Conservation (phyloP, 768 basidiomycete species). For the Postia placenta region DNA sequence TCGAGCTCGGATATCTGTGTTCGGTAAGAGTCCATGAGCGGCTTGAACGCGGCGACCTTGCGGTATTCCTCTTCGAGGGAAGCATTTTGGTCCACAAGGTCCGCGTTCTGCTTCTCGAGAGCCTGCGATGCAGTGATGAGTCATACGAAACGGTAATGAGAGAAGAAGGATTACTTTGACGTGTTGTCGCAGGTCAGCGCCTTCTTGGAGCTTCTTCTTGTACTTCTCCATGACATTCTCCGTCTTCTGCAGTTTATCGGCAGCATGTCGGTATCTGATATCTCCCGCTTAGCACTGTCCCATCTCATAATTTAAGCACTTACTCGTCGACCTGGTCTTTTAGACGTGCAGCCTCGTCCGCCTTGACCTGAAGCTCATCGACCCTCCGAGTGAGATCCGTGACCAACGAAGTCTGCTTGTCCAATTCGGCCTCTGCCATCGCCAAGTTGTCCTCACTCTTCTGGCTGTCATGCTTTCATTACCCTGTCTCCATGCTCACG, state of each 20-base stretch:
- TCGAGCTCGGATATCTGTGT: slow-evolving; percentile 80
- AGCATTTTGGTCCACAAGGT: slow-evolving; percentile 86
- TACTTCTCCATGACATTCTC: slow-evolving; percentile 99
- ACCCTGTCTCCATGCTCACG: slow-evolving; percentile 11
- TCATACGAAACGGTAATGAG: not conserved
- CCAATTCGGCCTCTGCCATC: slow-evolving; percentile 75
- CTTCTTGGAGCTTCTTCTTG: slow-evolving; percentile 96
- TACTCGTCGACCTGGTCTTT: slow-evolving; percentile 97
- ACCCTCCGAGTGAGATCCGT: slow-evolving; percentile 72
- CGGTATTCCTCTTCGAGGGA: slow-evolving; percentile 89
- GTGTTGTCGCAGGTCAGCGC: slow-evolving; percentile 81
- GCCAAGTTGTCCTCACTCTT: slow-evolving; percentile 92
- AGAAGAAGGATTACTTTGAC: slow-evolving; percentile 50
- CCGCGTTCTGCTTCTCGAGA: slow-evolving; percentile 89
- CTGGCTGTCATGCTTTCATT: slow-evolving; percentile 50
- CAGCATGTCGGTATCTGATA: slow-evolving; percentile 80
- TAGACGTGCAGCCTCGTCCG: slow-evolving; percentile 71
- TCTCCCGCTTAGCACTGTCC: not conserved
- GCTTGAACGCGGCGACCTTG: slow-evolving; percentile 81
- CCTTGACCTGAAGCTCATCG: slow-evolving; percentile 74
- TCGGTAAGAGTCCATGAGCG: slow-evolving; percentile 90
- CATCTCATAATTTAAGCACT: slow-evolving; percentile 19
- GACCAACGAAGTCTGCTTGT: slow-evolving; percentile 65
- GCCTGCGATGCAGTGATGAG: slow-evolving; percentile 37
- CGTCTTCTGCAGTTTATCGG: slow-evolving; percentile 86